Percentiles rank a stretch among this genome's conserved stretches.
Evolutionary conservation across 2,329 filamentous ascomycete species (phyloP).

Genomic region (Monilinia polystroma): DNA sequence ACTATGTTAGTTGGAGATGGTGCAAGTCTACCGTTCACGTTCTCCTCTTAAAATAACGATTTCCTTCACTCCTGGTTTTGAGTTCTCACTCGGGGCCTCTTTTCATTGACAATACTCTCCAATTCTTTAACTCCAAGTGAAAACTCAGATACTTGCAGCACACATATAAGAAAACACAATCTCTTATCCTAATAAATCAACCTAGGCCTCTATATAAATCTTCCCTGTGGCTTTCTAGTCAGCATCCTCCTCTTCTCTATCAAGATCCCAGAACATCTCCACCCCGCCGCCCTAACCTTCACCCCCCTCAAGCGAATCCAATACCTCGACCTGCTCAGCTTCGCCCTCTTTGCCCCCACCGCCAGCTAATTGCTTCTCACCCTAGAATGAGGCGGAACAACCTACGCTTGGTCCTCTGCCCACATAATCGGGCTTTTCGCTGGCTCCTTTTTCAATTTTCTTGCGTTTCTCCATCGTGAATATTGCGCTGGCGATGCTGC

Average conservation of each 20-base stretch:
- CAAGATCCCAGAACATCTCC: constrained; percentile 35
- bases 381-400: constrained; percentile 39
- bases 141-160: constrained; percentile 31
- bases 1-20: constrained; percentile 34
- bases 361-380: constrained; percentile 41
- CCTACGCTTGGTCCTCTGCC: constrained; percentile 37
- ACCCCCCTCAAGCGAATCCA: constrained; percentile 20
- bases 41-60: constrained; percentile 40
- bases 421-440: constrained; percentile 33
- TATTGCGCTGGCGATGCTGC: constrained; percentile 31
- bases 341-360: constrained; percentile 39
- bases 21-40: constrained; percentile 40
- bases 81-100: constrained; percentile 38
- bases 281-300: neutral
- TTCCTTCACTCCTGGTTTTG: constrained; percentile 41
- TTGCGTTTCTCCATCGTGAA: constrained; percentile 31
- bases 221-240: constrained; percentile 44
- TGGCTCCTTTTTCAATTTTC: constrained; percentile 33
- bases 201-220: constrained; percentile 43
- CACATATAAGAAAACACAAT: constrained; percentile 35
- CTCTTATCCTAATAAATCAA: neutral
- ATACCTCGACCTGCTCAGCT: constrained; percentile 39
- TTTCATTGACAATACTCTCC: constrained; percentile 25
- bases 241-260: constrained; percentile 43
- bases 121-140: neutral